These are phyloP conservation scores for Cronartium quercuum DNA, from an alignment of 1,284 basidiomycete species.

Conservation along the genomic window DNA sequence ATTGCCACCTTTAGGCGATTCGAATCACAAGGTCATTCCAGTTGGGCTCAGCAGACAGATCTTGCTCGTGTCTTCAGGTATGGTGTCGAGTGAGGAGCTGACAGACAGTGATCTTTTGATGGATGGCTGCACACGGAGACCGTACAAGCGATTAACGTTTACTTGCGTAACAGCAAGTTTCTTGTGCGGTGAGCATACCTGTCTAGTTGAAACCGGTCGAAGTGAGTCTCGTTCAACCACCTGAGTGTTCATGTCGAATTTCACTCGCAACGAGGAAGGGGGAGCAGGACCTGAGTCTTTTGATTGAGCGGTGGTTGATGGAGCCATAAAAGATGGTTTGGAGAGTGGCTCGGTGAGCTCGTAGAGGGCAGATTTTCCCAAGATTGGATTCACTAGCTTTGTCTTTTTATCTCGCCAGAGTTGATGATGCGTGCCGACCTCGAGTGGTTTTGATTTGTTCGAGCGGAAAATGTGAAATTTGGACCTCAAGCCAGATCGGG, in stretches of 20 bases:
- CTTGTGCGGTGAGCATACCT: no score
- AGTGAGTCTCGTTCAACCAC: neutral
- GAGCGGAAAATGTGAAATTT: neutral
- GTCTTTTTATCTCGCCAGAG: neutral
- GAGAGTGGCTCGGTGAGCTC: neutral
- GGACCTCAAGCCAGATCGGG: neutral
- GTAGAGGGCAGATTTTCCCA: neutral
- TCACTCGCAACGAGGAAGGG: no score
- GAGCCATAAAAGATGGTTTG: neutral
- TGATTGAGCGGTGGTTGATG: neutral
- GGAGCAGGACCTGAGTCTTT: no score
- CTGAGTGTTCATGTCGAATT: neutral
- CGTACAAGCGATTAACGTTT: neutral
- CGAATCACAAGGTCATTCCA: constrained; percentile 6
- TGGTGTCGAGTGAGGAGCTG: constrained; percentile 1
- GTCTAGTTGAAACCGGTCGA: neutral
- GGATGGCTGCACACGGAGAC: neutral
- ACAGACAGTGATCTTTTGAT: constrained; percentile 4
- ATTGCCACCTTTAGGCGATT: no score
- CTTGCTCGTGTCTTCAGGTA: constrained; percentile 4
- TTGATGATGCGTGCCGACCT: neutral
- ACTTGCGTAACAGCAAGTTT: no score
- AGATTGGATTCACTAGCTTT: neutral
- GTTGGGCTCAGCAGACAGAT: neutral
- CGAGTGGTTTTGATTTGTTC: neutral